Conservation (phyloP, 1,284 basidiomycete species). For the Apiotrichum sp. region DNA sequence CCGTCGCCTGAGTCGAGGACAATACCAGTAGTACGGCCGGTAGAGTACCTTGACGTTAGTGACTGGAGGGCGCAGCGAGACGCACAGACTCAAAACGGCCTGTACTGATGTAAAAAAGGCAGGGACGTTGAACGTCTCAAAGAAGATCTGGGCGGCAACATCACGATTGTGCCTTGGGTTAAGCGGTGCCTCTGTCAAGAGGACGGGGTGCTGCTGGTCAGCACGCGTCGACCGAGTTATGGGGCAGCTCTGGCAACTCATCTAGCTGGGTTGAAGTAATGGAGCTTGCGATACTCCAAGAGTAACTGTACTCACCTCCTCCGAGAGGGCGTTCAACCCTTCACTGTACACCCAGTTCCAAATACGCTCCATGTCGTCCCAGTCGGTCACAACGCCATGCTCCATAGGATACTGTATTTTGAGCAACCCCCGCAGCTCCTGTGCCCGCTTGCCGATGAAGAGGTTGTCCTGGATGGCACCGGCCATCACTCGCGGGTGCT, state of each 20-base stretch:
- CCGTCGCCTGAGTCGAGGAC: slow-evolving; percentile 98
- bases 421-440: slow-evolving; percentile 85
- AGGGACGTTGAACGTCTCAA: slow-evolving; percentile 98
- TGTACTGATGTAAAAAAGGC: slow-evolving; percentile 96
- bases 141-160: slow-evolving; percentile 94
- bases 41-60: slow-evolving; percentile 70
- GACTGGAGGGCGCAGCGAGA: slow-evolving; percentile 11
- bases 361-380: slow-evolving; percentile 98
- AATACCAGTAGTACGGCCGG: slow-evolving; percentile 97
- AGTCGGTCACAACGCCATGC: slow-evolving; percentile 81
- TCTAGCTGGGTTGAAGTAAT: too few relatives aligned
- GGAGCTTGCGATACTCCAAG: too few relatives aligned
- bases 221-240: not conserved
- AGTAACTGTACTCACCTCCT: slow-evolving; percentile 63
- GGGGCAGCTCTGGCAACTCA: not conserved
- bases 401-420: slow-evolving; percentile 99
- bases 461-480: slow-evolving; percentile 62
- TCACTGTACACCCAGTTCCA: slow-evolving; percentile 96
- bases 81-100: slow-evolving; percentile 90
- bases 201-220: slow-evolving; percentile 74
- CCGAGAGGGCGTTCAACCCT: slow-evolving; percentile 85
- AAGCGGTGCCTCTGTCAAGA: slow-evolving; percentile 88
- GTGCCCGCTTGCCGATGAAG: slow-evolving; percentile 87
- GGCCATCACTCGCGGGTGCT: slow-evolving; percentile 94
- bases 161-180: slow-evolving; percentile 93